Percentiles rank a stretch among this genome's conserved stretches.
phyloP scores from a whole-genome alignment of 2,329 filamentous ascomycete species.

The Botrytis aclada region DNA sequence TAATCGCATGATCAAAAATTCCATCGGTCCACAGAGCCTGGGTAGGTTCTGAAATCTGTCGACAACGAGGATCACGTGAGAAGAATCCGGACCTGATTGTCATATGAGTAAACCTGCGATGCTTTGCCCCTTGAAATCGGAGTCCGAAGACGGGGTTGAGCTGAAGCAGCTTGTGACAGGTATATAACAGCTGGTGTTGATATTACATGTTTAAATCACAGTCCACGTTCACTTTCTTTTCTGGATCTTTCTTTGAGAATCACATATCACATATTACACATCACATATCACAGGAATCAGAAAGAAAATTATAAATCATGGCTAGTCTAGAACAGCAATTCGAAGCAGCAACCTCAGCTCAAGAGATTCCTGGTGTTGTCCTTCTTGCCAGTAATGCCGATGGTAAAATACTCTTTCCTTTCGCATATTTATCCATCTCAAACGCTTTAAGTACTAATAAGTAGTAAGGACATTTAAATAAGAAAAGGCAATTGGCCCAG shows the following conservation, averaged over 20 bases:
- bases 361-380: slow-evolving; percentile 27
- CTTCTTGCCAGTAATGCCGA: slow-evolving; percentile 24
- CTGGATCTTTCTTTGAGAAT: not conserved
- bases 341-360: slow-evolving; percentile 23
- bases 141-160: not conserved
- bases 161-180: not conserved
- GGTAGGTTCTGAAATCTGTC: not conserved
- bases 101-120: not conserved
- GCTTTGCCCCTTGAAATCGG: not conserved
- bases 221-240: not conserved
- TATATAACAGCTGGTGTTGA: not conserved
- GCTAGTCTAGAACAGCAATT: slow-evolving; percentile 25
- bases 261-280: not conserved
- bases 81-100: not conserved
- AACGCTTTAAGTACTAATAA: not conserved
- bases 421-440: not conserved
- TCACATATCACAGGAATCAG: not conserved
- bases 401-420: slow-evolving; percentile 18
- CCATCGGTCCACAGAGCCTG: not conserved
- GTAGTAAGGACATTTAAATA: slow-evolving; percentile 39
- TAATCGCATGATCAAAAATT: not conserved
- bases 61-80: not conserved
- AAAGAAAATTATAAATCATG: slow-evolving; percentile 13
- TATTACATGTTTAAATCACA: not conserved
- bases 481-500: slow-evolving; percentile 38